phyloP scores from a whole-genome alignment of 352 stramenopile species.

The Ophiocytium majus region DNA sequence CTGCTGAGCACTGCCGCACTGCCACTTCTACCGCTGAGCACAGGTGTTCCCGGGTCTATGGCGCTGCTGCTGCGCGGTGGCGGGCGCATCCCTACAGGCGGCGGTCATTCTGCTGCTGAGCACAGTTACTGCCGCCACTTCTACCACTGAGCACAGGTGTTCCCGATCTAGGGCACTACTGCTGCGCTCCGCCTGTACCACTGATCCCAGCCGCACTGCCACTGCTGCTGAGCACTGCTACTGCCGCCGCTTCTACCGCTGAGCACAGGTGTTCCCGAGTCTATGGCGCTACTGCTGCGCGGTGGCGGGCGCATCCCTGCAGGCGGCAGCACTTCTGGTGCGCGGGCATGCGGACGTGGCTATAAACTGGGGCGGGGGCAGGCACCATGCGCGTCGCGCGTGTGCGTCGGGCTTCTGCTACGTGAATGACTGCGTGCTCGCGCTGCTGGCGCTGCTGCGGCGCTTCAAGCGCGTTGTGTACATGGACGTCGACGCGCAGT shows the following conservation, averaged over 20 bases:
- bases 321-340: constrained; percentile 40
- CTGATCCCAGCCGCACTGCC: too few relatives aligned
- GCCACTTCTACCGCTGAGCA: too few relatives aligned
- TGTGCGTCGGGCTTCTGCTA: constrained; percentile 43
- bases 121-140: too few relatives aligned
- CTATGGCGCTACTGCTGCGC: constrained; percentile 41
- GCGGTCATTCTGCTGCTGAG: constrained; percentile 30
- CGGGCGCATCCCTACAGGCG: constrained; percentile 36
- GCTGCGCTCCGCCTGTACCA: too few relatives aligned
- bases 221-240: too few relatives aligned
- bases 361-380: constrained; percentile 51
- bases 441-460: constrained; percentile 30
- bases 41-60: not conserved
- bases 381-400: constrained; percentile 37
- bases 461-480: constrained; percentile 27
- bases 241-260: too few relatives aligned
- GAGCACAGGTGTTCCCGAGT: constrained; percentile 25
- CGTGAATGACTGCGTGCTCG: constrained; percentile 46
- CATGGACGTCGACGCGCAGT: constrained; percentile 32
- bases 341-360: constrained; percentile 36
- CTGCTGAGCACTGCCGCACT: too few relatives aligned
- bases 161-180: too few relatives aligned
- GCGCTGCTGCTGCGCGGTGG: constrained; percentile 28
- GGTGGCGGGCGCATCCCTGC: constrained; percentile 38
- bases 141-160: too few relatives aligned